Base-by-base conservation (phyloP, 2,329 filamentous ascomycete genomes). In the Lasiodiplodia hormozganensis region DNA sequence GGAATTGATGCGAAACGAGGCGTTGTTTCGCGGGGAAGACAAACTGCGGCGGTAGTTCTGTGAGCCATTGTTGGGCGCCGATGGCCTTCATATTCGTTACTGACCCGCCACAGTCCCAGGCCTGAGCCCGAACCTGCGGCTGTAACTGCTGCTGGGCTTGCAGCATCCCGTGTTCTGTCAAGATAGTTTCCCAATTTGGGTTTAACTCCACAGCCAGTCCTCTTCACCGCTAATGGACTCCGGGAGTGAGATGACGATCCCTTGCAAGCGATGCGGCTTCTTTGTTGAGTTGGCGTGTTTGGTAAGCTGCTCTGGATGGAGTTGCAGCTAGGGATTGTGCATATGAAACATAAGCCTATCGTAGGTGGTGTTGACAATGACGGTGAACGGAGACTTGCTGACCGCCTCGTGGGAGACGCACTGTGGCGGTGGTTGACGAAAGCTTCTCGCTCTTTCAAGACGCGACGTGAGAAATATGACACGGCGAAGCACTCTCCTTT, bases 301-400 rank as follows among this genome's bases (percentile, higher is more conserved):
- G 28, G 25, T 43, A 28, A n/a, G 31, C 40, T 25, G 23, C 28
- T 52, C 43, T 47, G 58, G 8, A 38, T 52, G 28, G 18, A 14
- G 31, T 51, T 64, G 60, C 60, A n/a, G 65, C 65, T 68, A 68
- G 66, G 66, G 57, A 54, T 4, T n/a, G 21, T 62, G 66, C 66
- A 68, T 62, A 25, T 54, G 66, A 68, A 53, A 68, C 66, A 68
- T 60, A 12, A 47, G 12, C 62, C 62, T 65, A 36, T 62, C 34
- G 65, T 60, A 34, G 66, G 62, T 68, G 56, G 66, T 62, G 66
- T 60, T 68, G 66, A 40, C 16, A 16, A 47, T 62, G 25, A 36
- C 31, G 53, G 56, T 51, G 21, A 43, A 53, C 43, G 43, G 66
- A 47, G 25, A 54, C 66, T 51, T 68, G 51, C 57, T 68, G 66